Evolutionary conservation across 371 early-diverging fungal species (phyloP), one percentile per base, ranked within the genome.

Genomic region (Blastocladiella emersonii): DNA sequence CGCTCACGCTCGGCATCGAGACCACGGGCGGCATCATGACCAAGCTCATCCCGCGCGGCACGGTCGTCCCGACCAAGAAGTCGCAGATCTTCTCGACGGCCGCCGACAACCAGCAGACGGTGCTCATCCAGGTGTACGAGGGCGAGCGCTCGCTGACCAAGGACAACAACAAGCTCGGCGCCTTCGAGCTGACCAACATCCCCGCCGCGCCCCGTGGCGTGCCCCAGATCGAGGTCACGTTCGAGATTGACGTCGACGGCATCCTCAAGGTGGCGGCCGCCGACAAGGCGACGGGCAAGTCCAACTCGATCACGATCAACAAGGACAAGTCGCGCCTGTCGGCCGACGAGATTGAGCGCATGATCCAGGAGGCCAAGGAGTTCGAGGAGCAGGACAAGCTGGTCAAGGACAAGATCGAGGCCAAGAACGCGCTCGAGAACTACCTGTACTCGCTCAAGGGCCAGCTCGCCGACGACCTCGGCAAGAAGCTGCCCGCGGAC

Each of bases 11-110:
- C 67, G 85, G 88, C 68, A 85, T 92, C 78, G 85, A 89, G 81
- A 98, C 97, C 64, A 91, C 92, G 65, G 96, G 96, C 70, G 98
- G 98, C 74, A 91, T 95, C 75, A 91, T 96, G 87, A 93, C 96
- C 63, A 75, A 89, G 56, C 82, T 98, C 68, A 95, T 98, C 80
- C 84, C 86, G 78, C 93, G 95, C 72, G 94, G 93, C 86, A 93
- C 98, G 70, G 86, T 90, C 56, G 89, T 97, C 69, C 98, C 98
- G 63, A 91, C 93, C 77, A 95, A 93, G 82, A 92, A 95, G 86
- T 88, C 92, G 60, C 89, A 97, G 79, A 87, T 87, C 73, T 98
- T 97, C 90, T 94, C 96, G 65, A 99, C 98, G 67, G 89, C 88
- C 78, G 79, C 89, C 68, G 98, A 97, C 80, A 98, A 97, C 86